Evolutionary conservation across 148 eudicot species (phyloP).

Genomic region (Camellia japonica): DNA sequence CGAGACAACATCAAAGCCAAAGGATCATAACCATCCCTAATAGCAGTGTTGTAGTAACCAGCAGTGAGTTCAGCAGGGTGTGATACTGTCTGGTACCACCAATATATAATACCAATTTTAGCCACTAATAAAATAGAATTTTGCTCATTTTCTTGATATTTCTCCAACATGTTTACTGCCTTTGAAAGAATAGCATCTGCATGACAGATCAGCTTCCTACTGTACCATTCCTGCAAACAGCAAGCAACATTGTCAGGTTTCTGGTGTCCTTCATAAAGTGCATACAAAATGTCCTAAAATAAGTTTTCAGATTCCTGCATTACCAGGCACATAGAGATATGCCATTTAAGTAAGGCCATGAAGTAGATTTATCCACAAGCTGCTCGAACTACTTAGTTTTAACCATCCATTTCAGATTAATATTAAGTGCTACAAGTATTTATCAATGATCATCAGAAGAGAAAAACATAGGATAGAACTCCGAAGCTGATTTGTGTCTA

Average conservation of each 20-base stretch:
- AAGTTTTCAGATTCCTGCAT: not conserved
- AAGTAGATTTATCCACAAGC: not conserved
- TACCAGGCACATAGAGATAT: not conserved
- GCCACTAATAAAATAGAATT: constrained; percentile 49
- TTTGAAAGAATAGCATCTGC: constrained; percentile 59
- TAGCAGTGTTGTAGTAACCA: constrained; percentile 65
- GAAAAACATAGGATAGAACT: not conserved
- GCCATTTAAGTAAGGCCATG: not conserved
- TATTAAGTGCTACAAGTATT: not conserved
- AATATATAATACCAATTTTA: constrained; percentile 56
- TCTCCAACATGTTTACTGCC: constrained; percentile 46
- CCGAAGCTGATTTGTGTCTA: not conserved
- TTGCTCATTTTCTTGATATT: constrained; percentile 47
- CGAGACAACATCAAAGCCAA: constrained; percentile 46
- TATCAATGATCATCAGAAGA: not conserved
- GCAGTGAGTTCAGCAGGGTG: constrained; percentile 75
- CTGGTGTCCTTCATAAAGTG: not conserved
- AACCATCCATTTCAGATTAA: not conserved
- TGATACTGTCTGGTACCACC: constrained; percentile 59
- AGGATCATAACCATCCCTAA: constrained; percentile 59
- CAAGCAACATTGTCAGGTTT: constrained; percentile 9
- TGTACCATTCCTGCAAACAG: constrained; percentile 63
- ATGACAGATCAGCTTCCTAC: constrained; percentile 52
- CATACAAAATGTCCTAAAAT: not conserved
- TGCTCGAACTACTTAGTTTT: not conserved